These are phyloP conservation scores for Leccinum barrowsii DNA, from an alignment of 768 basidiomycete species.

Conservation along the genomic window DNA sequence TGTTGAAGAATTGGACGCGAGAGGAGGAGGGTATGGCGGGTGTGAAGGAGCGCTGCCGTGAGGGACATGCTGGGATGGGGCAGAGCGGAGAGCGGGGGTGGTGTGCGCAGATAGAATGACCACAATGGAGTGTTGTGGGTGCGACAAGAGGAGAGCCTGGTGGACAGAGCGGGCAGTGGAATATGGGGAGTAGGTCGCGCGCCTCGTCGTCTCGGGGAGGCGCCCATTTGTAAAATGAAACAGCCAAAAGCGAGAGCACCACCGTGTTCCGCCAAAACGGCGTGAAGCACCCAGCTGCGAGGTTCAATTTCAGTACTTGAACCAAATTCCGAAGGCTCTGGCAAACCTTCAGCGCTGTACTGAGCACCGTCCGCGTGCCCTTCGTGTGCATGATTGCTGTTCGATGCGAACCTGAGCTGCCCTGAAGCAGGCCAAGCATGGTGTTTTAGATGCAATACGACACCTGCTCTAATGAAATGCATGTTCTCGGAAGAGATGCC, in stretches of 20 bases:
- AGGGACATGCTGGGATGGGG: conserved; percentile 36
- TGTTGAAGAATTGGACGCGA: conserved; percentile 32
- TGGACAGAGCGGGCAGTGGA: conserved; percentile 55
- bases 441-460: conserved; percentile 35
- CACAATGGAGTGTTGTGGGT: conserved; percentile 69
- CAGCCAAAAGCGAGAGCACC: conserved; percentile 46
- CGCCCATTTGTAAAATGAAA: conserved; percentile 64
- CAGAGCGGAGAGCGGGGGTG: conserved; percentile 39
- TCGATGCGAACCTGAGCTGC: conserved; percentile 44
- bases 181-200: conserved; percentile 35
- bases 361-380: conserved; percentile 36
- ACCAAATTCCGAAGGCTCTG: not conserved
- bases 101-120: conserved; percentile 73
- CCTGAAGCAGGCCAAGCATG: conserved; percentile 23
- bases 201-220: conserved; percentile 57
- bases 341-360: conserved; percentile 60
- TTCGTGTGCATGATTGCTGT: conserved; percentile 41
- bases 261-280: conserved; percentile 67
- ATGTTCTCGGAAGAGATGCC: conserved; percentile 8
- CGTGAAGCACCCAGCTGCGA: conserved; percentile 50
- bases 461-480: conserved; percentile 37
- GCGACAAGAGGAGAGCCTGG: conserved; percentile 33
- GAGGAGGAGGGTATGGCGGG: conserved; percentile 43
- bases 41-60: conserved; percentile 11
- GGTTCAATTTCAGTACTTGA: conserved; percentile 1